Evolutionary conservation across 495 filamentous ascomycete genomes (phyloP).

Genomic region (Aspergillus hancockii): DNA sequence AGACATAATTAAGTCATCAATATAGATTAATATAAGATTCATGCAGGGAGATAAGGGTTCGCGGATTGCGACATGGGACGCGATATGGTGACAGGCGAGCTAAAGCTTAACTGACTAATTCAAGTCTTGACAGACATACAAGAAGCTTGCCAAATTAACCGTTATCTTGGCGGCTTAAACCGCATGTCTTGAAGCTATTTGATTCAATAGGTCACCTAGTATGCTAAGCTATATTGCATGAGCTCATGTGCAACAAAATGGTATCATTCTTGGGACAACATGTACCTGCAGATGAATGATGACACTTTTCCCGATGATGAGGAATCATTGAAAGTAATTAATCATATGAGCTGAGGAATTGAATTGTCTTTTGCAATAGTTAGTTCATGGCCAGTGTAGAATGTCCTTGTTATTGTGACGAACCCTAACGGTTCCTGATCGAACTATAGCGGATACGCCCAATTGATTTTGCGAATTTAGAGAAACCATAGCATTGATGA

Average conservation of each 20-base stretch:
- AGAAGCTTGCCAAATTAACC: no score
- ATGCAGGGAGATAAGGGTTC: constrained; percentile 5
- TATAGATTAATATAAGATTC: not conserved
- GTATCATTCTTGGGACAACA: not conserved
- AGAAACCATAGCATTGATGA: no score
- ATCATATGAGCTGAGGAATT: no score
- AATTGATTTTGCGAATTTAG: not conserved
- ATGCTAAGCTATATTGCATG: not conserved
- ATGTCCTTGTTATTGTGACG: no score
- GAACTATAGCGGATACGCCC: no score
- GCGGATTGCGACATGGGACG: not conserved
- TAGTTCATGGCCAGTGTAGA: no score
- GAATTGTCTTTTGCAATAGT: no score
- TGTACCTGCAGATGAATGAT: not conserved
- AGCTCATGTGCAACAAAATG: not conserved
- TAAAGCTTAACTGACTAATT: not conserved
- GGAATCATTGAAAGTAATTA: no score
- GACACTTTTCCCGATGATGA: not conserved
- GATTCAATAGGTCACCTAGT: not conserved
- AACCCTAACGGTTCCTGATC: no score
- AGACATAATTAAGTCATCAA: not conserved
- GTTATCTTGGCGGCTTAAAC: no score
- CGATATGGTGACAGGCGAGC: not conserved
- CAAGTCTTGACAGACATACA: not conserved
- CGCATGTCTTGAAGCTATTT: not conserved